Evolutionary conservation across 108 stramenopile species (phyloP).

Genomic region (Mayamaea pseudoterrestris): DNA sequence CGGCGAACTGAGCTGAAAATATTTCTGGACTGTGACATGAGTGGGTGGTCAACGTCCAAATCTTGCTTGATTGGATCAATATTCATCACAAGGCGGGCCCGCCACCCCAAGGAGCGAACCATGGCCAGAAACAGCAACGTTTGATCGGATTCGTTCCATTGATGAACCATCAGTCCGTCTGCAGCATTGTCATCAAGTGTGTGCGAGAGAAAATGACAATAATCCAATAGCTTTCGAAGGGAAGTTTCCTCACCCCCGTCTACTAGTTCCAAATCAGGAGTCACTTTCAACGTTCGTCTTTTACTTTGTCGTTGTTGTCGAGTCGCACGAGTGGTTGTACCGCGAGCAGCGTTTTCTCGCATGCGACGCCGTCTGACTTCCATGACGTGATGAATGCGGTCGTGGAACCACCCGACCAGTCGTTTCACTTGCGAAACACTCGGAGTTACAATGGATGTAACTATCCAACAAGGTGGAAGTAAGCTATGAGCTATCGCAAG

Average conservation of each 20-base stretch:
- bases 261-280: background rate
- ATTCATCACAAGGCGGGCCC: conserved; percentile 54
- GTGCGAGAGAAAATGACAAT: background rate
- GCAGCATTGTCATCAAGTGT: background rate
- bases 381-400: background rate
- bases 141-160: background rate
- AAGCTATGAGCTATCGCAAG: background rate
- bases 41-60: conserved; percentile 63
- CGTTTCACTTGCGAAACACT: background rate
- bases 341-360: background rate
- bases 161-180: background rate
- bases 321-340: background rate
- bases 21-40: conserved; percentile 12
- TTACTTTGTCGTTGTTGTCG: background rate
- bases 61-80: conserved; percentile 41
- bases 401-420: background rate
- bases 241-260: background rate
- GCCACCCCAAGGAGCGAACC: conserved; percentile 69
- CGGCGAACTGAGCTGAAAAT: background rate
- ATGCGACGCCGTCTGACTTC: background rate
- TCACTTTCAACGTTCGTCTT: background rate
- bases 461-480: background rate
- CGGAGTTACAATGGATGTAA: background rate
- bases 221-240: background rate
- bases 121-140: conserved; percentile 23